phyloP scores from a whole-genome alignment of 1,139 yeast genomes.

The Zygosaccharomyces sapae region DNA sequence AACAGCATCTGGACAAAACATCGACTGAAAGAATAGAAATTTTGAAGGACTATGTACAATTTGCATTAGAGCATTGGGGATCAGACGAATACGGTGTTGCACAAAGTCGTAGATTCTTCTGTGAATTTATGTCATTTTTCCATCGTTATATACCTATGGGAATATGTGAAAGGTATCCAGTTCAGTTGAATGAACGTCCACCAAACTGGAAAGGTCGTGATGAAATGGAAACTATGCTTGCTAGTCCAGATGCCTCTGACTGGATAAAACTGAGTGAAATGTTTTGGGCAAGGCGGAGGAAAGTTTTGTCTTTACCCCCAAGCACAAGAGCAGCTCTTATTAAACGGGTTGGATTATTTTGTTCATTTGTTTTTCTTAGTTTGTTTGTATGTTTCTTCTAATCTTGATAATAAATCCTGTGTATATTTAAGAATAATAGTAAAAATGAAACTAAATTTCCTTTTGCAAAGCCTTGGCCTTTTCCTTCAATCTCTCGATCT shows the following conservation, averaged over 20 bases:
- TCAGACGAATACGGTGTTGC: constrained; percentile 92
- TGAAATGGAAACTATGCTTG: constrained; percentile 85
- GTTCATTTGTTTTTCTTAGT: constrained; percentile 1
- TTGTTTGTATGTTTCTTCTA: too few species aligned
- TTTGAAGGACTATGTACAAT: constrained; percentile 62
- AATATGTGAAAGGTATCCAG: constrained; percentile 81
- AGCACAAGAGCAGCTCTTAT: constrained; percentile 88
- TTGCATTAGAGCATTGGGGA: constrained; percentile 96
- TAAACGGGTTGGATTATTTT: constrained; percentile 21
- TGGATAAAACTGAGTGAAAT: constrained; percentile 95
- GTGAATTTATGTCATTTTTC: constrained; percentile 91
- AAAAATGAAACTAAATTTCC: constrained; percentile 40
- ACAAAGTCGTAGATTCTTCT: constrained; percentile 81
- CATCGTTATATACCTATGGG: constrained; percentile 95
- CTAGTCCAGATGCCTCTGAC: constrained; percentile 78
- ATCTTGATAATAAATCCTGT: too few species aligned
- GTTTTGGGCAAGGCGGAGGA: constrained; percentile 83
- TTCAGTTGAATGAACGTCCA: constrained; percentile 87
- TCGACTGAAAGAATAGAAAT: constrained; percentile 85
- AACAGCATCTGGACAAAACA: constrained; percentile 84
- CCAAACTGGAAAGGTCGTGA: constrained; percentile 93
- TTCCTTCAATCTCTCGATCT: constrained; percentile 61
- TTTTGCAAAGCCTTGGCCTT: constrained; percentile 64
- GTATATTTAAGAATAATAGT: too few species aligned
- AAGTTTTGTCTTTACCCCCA: constrained; percentile 76